phyloP scores from a whole-genome alignment of 163 green algal genomes.

The Chlorella variabilis region DNA sequence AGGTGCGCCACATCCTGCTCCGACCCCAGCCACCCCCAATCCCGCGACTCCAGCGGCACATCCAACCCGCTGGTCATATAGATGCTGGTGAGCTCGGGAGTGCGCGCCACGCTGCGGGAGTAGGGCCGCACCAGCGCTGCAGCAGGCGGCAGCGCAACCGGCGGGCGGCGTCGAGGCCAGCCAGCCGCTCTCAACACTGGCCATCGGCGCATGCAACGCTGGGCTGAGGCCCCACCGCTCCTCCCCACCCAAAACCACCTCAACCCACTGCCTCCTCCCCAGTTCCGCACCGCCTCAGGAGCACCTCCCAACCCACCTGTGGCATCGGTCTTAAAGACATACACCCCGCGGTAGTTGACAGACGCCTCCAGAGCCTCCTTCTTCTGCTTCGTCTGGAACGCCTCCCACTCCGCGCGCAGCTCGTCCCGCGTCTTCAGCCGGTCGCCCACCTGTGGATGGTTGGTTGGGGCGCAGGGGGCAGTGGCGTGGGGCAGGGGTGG shows the following conservation, averaged over 20 bases:
- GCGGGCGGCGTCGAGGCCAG: no score
- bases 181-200: no score
- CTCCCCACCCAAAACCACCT: no score
- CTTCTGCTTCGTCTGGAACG: constrained; percentile 62
- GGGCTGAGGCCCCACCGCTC: no score
- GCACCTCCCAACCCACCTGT: constrained; percentile 12
- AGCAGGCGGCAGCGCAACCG: background rate
- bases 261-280: background rate
- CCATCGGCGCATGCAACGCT: no score
- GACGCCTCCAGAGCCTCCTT: constrained; percentile 37
- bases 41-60: constrained; percentile 41
- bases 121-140: constrained; percentile 58
- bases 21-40: constrained; percentile 40
- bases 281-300: background rate
- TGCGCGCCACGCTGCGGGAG: constrained; percentile 27
- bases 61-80: constrained; percentile 52
- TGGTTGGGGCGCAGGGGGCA: constrained; percentile 44
- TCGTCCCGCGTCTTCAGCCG: constrained; percentile 68
- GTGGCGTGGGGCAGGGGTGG: background rate
- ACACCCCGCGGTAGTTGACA: constrained; percentile 64
- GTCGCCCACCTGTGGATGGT: constrained; percentile 54
- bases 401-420: constrained; percentile 72
- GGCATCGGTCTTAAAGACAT: constrained; percentile 65
- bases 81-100: constrained; percentile 52
- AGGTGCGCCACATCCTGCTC: constrained; percentile 48